Percentiles rank a stretch among this genome's conserved stretches.
Conservation (phyloP, 2,329 filamentous ascomycete species). For the Macrophomina pseudophaseolina region DNA sequence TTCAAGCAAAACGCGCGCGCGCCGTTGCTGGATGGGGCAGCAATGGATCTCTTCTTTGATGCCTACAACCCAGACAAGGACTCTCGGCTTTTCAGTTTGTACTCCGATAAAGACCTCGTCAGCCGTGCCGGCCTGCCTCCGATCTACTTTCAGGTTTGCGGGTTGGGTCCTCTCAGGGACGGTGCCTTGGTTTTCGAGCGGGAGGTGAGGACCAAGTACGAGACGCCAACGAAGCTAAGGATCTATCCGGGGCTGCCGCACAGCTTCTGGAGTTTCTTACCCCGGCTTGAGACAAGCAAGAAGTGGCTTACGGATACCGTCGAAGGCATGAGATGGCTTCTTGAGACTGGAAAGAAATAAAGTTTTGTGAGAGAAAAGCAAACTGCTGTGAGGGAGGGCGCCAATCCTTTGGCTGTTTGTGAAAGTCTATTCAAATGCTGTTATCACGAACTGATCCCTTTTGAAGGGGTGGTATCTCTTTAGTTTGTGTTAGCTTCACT, state of each 20-base stretch:
- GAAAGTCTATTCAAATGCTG: neutral
- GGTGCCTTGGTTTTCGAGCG: slow-evolving; percentile 60
- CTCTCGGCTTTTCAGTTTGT: slow-evolving; percentile 36
- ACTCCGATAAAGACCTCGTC: neutral
- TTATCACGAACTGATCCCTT: slow-evolving; percentile 12
- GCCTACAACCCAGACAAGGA: slow-evolving; percentile 39
- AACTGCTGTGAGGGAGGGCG: neutral
- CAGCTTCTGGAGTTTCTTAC: slow-evolving; percentile 45
- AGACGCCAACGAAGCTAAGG: slow-evolving; percentile 52
- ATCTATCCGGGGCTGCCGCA: slow-evolving; percentile 52
- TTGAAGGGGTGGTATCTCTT: neutral
- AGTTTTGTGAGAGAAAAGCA: neutral
- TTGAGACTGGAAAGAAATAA: slow-evolving; percentile 7
- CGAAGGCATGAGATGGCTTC: slow-evolving; percentile 16
- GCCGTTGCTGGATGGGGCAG: slow-evolving; percentile 28
- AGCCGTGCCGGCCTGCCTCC: slow-evolving; percentile 43
- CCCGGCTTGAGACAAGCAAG: slow-evolving; percentile 35
- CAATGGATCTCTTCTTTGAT: slow-evolving; percentile 26
- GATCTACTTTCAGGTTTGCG: slow-evolving; percentile 58
- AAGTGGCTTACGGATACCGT: slow-evolving; percentile 25
- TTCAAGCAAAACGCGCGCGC: slow-evolving; percentile 31
- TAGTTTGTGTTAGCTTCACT: slow-evolving; percentile 15
- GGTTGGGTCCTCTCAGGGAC: slow-evolving; percentile 57
- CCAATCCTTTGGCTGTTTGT: neutral
- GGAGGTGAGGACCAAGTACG: slow-evolving; percentile 51